Percentiles rank a stretch among this genome's conserved stretches.
Evolutionary conservation across 768 basidiomycete genomes (phyloP).

Genomic region (Pisolithus marmoratus): DNA sequence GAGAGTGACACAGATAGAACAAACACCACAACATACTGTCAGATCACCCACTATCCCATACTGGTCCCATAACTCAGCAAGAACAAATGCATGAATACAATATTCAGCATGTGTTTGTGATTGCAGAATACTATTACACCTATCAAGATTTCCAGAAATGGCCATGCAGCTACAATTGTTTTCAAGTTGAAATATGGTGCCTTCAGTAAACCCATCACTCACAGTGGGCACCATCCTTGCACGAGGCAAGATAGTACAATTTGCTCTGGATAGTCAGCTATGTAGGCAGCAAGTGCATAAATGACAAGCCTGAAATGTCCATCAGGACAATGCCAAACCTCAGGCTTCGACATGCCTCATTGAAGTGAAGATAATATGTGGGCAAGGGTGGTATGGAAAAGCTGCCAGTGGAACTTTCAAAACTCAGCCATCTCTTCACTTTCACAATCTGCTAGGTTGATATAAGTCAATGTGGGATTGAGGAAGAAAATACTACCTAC

Average conservation of each 20-base stretch:
- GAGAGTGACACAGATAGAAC: not conserved
- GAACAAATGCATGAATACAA: not conserved
- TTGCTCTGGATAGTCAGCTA: constrained; percentile 39
- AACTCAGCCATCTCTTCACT: constrained; percentile 9
- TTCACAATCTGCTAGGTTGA: too few relatives aligned
- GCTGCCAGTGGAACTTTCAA: constrained; percentile 16
- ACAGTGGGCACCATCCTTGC: constrained; percentile 14
- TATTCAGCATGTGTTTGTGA: not conserved
- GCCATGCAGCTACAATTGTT: not conserved
- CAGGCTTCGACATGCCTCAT: constrained; percentile 25
- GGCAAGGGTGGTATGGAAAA: constrained; percentile 25
- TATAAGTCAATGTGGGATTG: too few relatives aligned
- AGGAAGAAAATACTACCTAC: too few relatives aligned
- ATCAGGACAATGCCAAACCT: constrained; percentile 25
- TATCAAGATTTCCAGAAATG: not conserved
- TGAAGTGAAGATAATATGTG: constrained; percentile 22
- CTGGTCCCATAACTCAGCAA: not conserved
- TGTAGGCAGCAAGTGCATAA: constrained; percentile 32
- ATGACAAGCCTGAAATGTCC: constrained; percentile 25
- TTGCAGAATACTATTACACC: not conserved
- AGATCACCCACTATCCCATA: not conserved
- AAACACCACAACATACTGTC: not conserved
- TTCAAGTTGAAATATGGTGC: too few relatives aligned
- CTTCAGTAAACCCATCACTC: not conserved
- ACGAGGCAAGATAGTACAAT: constrained; percentile 27